These are phyloP conservation scores for Serendipita sp. DNA, from an alignment of 768 basidiomycete genomes.

Conservation along the genomic window DNA sequence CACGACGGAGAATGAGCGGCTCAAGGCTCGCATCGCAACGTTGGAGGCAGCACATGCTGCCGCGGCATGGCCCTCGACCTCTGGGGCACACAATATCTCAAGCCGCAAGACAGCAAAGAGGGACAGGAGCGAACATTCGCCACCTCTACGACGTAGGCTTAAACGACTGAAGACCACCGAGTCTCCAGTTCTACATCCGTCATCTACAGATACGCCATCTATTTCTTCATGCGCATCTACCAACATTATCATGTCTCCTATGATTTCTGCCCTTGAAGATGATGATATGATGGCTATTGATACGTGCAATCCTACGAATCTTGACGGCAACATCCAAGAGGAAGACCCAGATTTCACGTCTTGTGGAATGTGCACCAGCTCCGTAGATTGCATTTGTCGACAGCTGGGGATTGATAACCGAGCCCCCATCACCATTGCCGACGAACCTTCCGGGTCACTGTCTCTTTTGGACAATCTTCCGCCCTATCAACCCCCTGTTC, in stretches of 20 bases:
- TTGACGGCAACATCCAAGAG: background rate
- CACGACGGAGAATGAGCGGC: slow-evolving; percentile 21
- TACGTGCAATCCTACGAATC: background rate
- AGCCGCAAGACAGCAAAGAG: slow-evolving; percentile 7
- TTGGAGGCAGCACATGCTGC: background rate
- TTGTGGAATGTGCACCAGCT: slow-evolving; percentile 4
- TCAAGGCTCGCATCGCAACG: slow-evolving; percentile 4
- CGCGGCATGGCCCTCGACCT: background rate
- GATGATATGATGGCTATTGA: background rate
- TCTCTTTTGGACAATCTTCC: slow-evolving; percentile 66
- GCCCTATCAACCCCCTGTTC: slow-evolving; percentile 66
- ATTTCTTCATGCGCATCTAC: slow-evolving; percentile 36
- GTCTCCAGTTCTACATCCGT: background rate
- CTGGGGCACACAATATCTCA: background rate
- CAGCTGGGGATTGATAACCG: slow-evolving; percentile 3
- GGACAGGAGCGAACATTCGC: slow-evolving; percentile 24
- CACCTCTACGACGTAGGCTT: slow-evolving; percentile 11
- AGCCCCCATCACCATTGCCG: slow-evolving; percentile 13
- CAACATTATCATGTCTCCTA: slow-evolving; percentile 14
- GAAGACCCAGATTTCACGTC: slow-evolving; percentile 10
- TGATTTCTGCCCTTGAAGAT: background rate
- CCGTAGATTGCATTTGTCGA: background rate
- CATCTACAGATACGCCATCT: slow-evolving; percentile 21
- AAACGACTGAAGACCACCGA: slow-evolving; percentile 8
- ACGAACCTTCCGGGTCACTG: slow-evolving; percentile 13